Conservation (phyloP, 768 basidiomycete genomes). For the Boletus bicolor region DNA sequence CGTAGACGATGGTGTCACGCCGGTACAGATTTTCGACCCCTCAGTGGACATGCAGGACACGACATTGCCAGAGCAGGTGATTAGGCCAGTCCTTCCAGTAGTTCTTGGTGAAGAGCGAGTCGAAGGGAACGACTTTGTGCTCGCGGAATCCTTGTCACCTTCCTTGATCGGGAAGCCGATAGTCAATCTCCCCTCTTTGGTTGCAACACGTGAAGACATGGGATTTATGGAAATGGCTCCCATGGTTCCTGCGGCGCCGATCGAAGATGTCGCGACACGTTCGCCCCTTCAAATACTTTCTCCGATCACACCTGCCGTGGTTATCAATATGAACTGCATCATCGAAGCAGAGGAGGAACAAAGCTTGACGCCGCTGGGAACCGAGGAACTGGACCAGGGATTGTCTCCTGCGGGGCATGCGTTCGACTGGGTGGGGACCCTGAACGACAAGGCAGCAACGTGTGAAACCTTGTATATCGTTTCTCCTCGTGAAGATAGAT, state of each 20-base stretch:
- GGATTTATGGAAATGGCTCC: neutral
- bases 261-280: conserved; percentile 12
- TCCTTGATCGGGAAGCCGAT: neutral
- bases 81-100: neutral
- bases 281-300: conserved; percentile 9
- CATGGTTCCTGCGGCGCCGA: neutral
- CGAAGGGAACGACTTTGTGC: neutral
- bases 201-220: neutral
- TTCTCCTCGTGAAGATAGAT: neutral
- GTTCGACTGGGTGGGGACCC: neutral
- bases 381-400: neutral
- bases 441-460: neutral
- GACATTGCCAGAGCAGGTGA: neutral
- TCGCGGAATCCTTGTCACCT: neutral
- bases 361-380: neutral
- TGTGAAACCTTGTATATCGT: neutral
- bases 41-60: neutral
- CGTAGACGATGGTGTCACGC: neutral
- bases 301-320: conserved; percentile 1
- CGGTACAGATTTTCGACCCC: neutral
- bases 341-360: neutral
- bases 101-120: neutral
- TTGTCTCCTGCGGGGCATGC: neutral
- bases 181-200: conserved; percentile 16
- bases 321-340: neutral